phyloP scores from a whole-genome alignment of 2,329 filamentous ascomycete species.

The Periconia sp. region DNA sequence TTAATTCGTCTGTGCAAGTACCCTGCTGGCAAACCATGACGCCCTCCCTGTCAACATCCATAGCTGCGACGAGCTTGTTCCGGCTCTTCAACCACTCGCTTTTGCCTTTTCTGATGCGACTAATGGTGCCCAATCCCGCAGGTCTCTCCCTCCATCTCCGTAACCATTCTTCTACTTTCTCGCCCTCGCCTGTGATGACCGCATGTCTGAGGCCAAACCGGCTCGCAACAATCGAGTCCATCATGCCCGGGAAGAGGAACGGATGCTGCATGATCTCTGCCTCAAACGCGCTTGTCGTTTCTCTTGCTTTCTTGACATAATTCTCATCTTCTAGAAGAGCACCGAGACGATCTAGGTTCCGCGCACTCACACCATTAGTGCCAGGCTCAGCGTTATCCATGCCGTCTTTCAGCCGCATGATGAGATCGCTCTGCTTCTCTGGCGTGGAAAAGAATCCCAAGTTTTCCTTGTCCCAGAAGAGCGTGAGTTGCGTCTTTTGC shows the following conservation, averaged over 20 bases:
- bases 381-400: constrained; percentile 93
- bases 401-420: constrained; percentile 90
- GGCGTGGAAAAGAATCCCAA: constrained; percentile 76
- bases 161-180: constrained; percentile 49
- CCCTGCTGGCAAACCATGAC: constrained; percentile 48
- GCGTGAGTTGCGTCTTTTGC: constrained; percentile 75
- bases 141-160: constrained; percentile 49
- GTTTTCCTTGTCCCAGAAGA: constrained; percentile 74
- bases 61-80: constrained; percentile 53
- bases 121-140: constrained; percentile 35
- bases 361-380: constrained; percentile 84
- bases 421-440: constrained; percentile 67
- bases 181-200: constrained; percentile 60
- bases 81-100: constrained; percentile 58
- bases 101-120: constrained; percentile 40
- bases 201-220: constrained; percentile 71
- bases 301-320: constrained; percentile 70
- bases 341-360: constrained; percentile 83
- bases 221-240: constrained; percentile 76
- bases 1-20: constrained; percentile 52
- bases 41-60: constrained; percentile 46
- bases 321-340: constrained; percentile 69
- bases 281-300: constrained; percentile 85
- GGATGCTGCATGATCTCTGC: constrained; percentile 92
- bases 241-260: constrained; percentile 84